Evolutionary conservation across 2,329 filamentous ascomycete species (phyloP).

Genomic region (Fusarium dimerum): DNA sequence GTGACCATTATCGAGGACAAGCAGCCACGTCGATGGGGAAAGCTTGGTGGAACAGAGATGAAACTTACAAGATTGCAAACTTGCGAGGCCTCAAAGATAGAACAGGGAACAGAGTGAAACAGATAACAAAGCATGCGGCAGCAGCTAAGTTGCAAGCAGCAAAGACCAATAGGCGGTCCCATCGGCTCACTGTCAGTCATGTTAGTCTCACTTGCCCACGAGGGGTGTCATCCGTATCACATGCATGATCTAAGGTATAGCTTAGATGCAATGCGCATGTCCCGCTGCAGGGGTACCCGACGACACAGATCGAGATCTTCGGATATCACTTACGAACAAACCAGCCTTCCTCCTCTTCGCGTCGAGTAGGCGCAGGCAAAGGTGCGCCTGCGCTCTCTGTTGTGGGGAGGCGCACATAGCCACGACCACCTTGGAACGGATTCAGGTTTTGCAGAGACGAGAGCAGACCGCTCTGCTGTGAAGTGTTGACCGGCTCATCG

Average conservation of each 20-base stretch:
- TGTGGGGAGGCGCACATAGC: slow-evolving; percentile 89
- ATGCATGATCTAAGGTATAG: slow-evolving; percentile 40
- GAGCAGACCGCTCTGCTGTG: slow-evolving; percentile 70
- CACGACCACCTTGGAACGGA: slow-evolving; percentile 75
- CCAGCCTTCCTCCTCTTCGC: slow-evolving; percentile 94
- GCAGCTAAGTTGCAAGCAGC: slow-evolving; percentile 87
- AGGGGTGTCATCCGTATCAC: slow-evolving; percentile 46
- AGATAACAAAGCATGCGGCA: slow-evolving; percentile 87
- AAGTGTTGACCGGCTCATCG: slow-evolving; percentile 74
- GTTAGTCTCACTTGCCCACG: slow-evolving; percentile 41
- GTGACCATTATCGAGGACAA: slow-evolving; percentile 17
- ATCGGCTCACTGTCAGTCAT: slow-evolving; percentile 77
- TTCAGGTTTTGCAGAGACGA: slow-evolving; percentile 83
- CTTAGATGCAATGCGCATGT: slow-evolving; percentile 47
- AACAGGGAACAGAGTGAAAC: slow-evolving; percentile 86
- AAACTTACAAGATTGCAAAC: slow-evolving; percentile 93
- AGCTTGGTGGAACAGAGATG: slow-evolving; percentile 2
- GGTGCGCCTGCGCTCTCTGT: slow-evolving; percentile 81
- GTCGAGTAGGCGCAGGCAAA: slow-evolving; percentile 77
- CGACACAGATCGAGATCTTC: slow-evolving; percentile 24
- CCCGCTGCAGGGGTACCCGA: slow-evolving; percentile 45
- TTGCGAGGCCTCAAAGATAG: slow-evolving; percentile 82
- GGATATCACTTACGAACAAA: slow-evolving; percentile 78
- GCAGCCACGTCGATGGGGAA: slow-evolving; percentile 8
- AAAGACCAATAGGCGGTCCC: slow-evolving; percentile 94